phyloP scores from a whole-genome alignment of 192 early-diverging fungal genomes.

The Pilobolus umbonatus region DNA sequence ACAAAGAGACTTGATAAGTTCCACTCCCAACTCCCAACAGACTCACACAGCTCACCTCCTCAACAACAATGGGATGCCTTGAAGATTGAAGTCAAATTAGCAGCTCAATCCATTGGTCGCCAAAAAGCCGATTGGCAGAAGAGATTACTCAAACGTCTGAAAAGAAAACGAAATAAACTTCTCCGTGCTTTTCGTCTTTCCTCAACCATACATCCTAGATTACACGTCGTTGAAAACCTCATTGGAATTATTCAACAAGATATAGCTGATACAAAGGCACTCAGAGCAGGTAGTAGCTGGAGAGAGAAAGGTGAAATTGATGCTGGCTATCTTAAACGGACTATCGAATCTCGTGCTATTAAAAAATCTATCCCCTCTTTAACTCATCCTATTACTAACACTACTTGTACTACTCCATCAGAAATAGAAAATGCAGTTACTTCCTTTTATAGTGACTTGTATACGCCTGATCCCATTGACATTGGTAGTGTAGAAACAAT shows the following conservation, averaged over 20 bases:
- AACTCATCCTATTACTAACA: not conserved
- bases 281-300: slow-evolving; percentile 9
- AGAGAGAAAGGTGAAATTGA: slow-evolving; percentile 12
- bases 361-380: not conserved
- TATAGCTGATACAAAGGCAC: not conserved
- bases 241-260: not conserved
- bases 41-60: too few species aligned
- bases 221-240: not conserved
- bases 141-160: not conserved
- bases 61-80: not conserved
- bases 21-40: not conserved
- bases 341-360: not conserved
- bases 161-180: not conserved
- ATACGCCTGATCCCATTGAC: not conserved
- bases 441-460: not conserved
- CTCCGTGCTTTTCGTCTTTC: not conserved
- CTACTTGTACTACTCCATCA: too few species aligned
- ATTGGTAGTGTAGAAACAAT: not conserved
- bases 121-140: not conserved
- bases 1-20: not conserved
- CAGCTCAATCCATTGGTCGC: not conserved
- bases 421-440: too few species aligned
- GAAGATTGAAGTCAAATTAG: not conserved
- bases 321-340: not conserved
- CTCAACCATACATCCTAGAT: not conserved